Evolutionary conservation across 257 asterid species (phyloP).

Genomic region (Echium plantagineum): DNA sequence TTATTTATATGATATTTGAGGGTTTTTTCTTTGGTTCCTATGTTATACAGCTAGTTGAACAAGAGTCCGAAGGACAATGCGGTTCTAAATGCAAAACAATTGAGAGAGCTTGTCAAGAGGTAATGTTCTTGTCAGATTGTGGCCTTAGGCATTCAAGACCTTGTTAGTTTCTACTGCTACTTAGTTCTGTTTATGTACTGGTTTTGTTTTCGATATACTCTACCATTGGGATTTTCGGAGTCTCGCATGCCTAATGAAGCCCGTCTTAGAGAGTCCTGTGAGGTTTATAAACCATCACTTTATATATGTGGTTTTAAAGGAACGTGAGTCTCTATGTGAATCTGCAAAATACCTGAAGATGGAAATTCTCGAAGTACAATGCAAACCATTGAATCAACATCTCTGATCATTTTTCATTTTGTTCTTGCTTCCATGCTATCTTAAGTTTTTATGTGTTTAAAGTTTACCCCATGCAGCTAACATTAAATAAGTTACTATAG

Average conservation of each 20-base stretch:
- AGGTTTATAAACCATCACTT: not conserved
- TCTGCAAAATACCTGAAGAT: not conserved
- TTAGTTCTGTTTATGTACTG: too few species aligned
- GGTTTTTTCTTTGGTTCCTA: conserved; percentile 7
- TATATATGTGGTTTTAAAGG: not conserved
- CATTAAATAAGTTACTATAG: not conserved
- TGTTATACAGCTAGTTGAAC: conserved; percentile 76
- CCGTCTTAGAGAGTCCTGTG: not conserved
- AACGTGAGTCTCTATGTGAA: not conserved
- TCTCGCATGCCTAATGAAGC: too few species aligned
- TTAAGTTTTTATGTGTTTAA: too few species aligned
- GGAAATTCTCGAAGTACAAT: not conserved
- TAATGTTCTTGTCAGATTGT: conserved; percentile 9
- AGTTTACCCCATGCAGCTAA: not conserved
- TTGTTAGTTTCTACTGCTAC: not conserved
- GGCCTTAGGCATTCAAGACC: not conserved
- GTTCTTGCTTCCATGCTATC: not conserved
- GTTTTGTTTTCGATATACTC: not conserved
- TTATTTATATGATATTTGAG: not conserved
- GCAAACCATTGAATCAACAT: not conserved
- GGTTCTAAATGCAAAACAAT: conserved; percentile 86
- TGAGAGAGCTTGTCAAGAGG: conserved; percentile 99
- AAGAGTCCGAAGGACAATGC: conserved; percentile 91
- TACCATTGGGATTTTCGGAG: not conserved
- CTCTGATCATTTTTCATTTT: not conserved